Evolutionary conservation across 1,139 yeast species (phyloP).

Genomic region (Blastobotrys aristatus): DNA sequence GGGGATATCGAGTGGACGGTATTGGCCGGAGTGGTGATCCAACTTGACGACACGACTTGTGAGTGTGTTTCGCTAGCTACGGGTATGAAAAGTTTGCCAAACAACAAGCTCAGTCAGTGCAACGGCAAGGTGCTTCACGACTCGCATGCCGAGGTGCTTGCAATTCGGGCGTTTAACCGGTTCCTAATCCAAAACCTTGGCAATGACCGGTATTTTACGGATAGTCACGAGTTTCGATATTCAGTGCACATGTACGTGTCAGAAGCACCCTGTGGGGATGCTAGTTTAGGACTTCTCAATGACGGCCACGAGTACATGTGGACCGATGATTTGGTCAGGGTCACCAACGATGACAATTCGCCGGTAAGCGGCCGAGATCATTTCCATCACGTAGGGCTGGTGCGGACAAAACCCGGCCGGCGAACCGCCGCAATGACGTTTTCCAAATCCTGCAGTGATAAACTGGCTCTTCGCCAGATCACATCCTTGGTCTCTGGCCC

Average conservation of each 20-base stretch:
- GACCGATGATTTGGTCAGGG: conserved; percentile 20
- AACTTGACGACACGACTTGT: conserved; percentile 24
- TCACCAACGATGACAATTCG: conserved; percentile 29
- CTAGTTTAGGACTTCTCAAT: conserved; percentile 49
- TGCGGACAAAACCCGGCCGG: conserved; percentile 90
- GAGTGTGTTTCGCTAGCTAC: conserved; percentile 55
- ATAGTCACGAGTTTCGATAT: conserved; percentile 1
- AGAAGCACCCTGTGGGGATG: conserved; percentile 92
- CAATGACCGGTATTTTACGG: conserved; percentile 12
- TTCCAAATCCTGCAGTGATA: conserved; percentile 88
- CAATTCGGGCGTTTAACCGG: conserved; percentile 62
- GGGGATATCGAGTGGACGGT: conserved; percentile 80
- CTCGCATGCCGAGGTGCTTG: conserved; percentile 80
- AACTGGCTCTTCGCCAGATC: conserved; percentile 59
- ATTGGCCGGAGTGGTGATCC: conserved; percentile 62
- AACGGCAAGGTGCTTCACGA: conserved; percentile 71
- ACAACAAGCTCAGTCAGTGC: conserved; percentile 34
- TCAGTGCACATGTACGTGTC: conserved; percentile 49
- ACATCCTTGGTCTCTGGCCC: conserved; percentile 55
- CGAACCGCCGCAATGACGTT: conserved; percentile 62
- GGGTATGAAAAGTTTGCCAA: conserved; percentile 78
- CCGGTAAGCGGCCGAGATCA: conserved; percentile 62
- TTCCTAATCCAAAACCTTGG: conserved; percentile 38
- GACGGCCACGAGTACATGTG: conserved; percentile 24
- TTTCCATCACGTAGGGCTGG: conserved; percentile 53